Base-by-base conservation (phyloP, 2,329 filamentous ascomycete genomes). In the Epichloe hybrida region DNA sequence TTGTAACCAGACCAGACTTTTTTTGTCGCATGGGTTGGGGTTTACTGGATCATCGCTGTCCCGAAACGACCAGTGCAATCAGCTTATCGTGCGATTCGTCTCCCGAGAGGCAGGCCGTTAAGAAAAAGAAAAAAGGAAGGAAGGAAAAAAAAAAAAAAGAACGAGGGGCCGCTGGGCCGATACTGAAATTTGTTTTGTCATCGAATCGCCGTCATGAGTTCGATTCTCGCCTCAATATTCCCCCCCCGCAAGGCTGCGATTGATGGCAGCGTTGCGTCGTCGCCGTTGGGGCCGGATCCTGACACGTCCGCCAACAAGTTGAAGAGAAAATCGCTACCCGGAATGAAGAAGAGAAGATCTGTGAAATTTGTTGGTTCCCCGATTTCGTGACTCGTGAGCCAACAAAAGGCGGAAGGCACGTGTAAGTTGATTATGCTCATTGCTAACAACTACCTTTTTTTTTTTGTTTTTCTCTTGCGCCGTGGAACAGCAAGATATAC, bases 141-240 rank as follows among this genome's bases (percentile, higher is more conserved):
- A n/a, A n/a, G 3, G 2, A 7, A n/a, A 4, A 5, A 23, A 17
- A 5, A 23, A 23, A 8, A 13, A 13, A 3, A 21, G 3, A 5
- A 23, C 15, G 8, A 17, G 17, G 39, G 27, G 27, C 27, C 27
- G 23, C 27, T 31, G 27, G 27, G 27, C 27, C 27, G 27, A 31
- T 31, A 4, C 27, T 31, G 27, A 38, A 21, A 31, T 40, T 11
- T 12, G n/a, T 34, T 12, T 40, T 12, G 20, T 47, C 12, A 34
- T 21, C 11, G n/a, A 34, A 34, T 50, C 23, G 9, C 21, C 41
- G 21, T n/a, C 20, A 53, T 53, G 52, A 51, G 20, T 34, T 46
- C 35, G 4, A 37, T 51, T 11, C 11, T 53, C 27, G 36, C 49
- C 9, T 41, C 46, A 1, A 41, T 53, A n/a, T 53, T 51, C 38